These are phyloP conservation scores for Suillus decipiens DNA, from an alignment of 768 basidiomycete genomes.

Conservation along the genomic window DNA sequence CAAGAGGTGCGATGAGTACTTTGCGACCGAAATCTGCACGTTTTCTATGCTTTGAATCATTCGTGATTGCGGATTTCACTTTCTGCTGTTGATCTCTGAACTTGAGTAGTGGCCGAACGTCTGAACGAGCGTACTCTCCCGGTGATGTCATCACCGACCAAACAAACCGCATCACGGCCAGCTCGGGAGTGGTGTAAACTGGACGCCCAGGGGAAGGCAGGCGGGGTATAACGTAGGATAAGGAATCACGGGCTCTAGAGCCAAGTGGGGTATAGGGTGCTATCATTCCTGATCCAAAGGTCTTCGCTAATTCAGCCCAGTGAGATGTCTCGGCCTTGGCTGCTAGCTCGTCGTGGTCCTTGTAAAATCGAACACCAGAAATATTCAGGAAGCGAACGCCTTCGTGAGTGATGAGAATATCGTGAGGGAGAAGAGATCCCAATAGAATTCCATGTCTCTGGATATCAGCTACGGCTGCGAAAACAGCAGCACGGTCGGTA, in stretches of 20 bases:
- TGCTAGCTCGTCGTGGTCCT: constrained; percentile 29
- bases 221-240: constrained; percentile 28
- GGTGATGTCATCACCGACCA: constrained; percentile 24
- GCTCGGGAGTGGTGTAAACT: constrained; percentile 19
- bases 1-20: constrained; percentile 22
- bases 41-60: neutral
- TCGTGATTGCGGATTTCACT: neutral
- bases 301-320: constrained; percentile 23
- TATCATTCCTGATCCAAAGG: constrained; percentile 19
- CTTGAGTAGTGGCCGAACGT: neutral
- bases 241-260: constrained; percentile 12
- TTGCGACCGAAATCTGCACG: constrained; percentile 13
- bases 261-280: neutral
- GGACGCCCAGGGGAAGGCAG: constrained; percentile 26
- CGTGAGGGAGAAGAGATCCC: constrained; percentile 14
- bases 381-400: constrained; percentile 32
- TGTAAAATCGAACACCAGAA: constrained; percentile 19
- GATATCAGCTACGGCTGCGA: constrained; percentile 33
- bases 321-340: constrained; percentile 15
- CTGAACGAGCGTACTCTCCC: constrained; percentile 8
- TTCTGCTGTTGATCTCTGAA: neutral
- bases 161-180: constrained; percentile 21
- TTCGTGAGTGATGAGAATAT: constrained; percentile 31
- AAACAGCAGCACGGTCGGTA: constrained; percentile 30
- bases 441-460: constrained; percentile 31